phyloP scores from a whole-genome alignment of 495 filamentous ascomycete genomes.

The Daldinia grandis region DNA sequence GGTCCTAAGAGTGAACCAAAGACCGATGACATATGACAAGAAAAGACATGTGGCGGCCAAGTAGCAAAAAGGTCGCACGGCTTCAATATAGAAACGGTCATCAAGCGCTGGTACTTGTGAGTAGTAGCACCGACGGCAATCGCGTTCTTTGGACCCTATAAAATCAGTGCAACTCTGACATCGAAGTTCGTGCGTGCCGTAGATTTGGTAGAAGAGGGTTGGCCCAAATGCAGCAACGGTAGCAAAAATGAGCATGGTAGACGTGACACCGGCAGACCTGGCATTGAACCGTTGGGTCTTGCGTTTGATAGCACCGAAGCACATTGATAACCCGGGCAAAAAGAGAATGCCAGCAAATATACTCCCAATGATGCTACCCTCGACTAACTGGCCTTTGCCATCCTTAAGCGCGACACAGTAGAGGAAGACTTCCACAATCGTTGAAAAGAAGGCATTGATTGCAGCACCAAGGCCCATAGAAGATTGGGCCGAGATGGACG shows the following conservation, averaged over 20 bases:
- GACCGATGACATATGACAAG: constrained; percentile 89
- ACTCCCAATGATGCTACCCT: constrained; percentile 96
- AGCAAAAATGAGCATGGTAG: constrained; percentile 97
- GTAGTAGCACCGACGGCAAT: constrained; percentile 95
- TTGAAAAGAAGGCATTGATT: constrained; percentile 99
- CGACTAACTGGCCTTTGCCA: constrained; percentile 91
- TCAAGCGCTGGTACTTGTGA: constrained; percentile 85
- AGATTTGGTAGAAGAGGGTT: constrained; percentile 99
- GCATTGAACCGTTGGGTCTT: constrained; percentile 99
- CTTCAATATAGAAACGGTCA: constrained; percentile 86
- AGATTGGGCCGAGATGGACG: constrained; percentile 98
- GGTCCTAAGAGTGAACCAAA: constrained; percentile 95
- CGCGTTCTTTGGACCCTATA: constrained; percentile 54
- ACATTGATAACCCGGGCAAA: constrained; percentile 97
- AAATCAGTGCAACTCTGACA: constrained; percentile 76
- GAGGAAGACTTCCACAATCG: constrained; percentile 95
- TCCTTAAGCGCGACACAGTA: constrained; percentile 95
- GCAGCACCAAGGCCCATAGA: constrained; percentile 99
- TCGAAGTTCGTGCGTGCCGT: constrained; percentile 94
- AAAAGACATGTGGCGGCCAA: constrained; percentile 86
- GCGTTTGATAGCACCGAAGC: constrained; percentile 95
- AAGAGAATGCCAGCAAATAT: constrained; percentile 98
- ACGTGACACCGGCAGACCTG: constrained; percentile 94
- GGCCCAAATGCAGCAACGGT: constrained; percentile 97
- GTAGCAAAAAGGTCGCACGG: constrained; percentile 93